phyloP scores from a whole-genome alignment of 2,329 filamentous ascomycete genomes.

The Venturia pyrina region DNA sequence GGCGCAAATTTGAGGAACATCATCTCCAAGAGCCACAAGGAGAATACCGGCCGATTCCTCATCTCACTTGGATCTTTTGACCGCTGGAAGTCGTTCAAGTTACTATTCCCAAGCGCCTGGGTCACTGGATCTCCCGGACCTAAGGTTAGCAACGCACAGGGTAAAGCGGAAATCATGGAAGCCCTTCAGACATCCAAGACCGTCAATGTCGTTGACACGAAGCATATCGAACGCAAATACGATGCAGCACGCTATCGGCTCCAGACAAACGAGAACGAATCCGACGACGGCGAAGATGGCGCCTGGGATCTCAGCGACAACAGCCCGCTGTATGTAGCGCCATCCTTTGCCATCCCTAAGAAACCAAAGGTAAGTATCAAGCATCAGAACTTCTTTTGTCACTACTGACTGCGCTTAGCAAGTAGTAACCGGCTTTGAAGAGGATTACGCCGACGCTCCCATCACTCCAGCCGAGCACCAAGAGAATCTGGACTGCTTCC shows the following conservation, averaged over 20 bases:
- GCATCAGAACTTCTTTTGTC: neutral
- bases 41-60: neutral
- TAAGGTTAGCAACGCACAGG: neutral
- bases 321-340: neutral
- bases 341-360: neutral
- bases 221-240: slow-evolving; percentile 33
- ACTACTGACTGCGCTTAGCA: slow-evolving; percentile 8
- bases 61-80: neutral
- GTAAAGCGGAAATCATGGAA: slow-evolving; percentile 25
- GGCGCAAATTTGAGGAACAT: neutral
- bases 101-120: neutral
- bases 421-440: slow-evolving; percentile 42
- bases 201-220: slow-evolving; percentile 32
- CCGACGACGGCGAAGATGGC: neutral
- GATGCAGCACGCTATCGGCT: slow-evolving; percentile 16
- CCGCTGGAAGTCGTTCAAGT: neutral
- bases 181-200: slow-evolving; percentile 32
- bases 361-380: neutral
- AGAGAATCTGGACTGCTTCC: slow-evolving; percentile 60
- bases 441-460: slow-evolving; percentile 71
- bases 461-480: slow-evolving; percentile 59
- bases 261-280: neutral
- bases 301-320: neutral
- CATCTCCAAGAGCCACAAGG: neutral
- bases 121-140: neutral